These are phyloP conservation scores for Geosmithia flava DNA, from an alignment of 2,329 filamentous ascomycete genomes.

Conservation along the genomic window DNA sequence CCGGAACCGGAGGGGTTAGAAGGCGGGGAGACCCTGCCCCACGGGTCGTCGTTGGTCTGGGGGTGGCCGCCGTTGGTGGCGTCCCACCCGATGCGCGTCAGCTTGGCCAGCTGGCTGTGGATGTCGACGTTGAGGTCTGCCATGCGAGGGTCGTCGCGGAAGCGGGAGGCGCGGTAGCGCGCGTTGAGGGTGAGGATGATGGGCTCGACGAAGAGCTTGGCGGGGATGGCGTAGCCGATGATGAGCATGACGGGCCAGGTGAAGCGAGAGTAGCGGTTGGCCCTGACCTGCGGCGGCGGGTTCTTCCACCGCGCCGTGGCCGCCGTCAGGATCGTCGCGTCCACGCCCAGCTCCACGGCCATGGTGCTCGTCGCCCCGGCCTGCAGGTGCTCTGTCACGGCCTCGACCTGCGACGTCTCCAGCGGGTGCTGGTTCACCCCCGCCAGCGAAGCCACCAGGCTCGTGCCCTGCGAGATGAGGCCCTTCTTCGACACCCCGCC, in stretches of 20 bases:
- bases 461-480: neutral
- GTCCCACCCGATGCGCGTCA: neutral
- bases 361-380: neutral
- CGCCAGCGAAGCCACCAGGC: neutral
- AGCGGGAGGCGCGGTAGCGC: neutral
- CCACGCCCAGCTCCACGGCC: neutral
- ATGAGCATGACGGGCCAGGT: slow-evolving; percentile 1
- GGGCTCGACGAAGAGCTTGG: slow-evolving; percentile 1
- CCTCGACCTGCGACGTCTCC: slow-evolving; percentile 2
- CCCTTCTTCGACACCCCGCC: neutral
- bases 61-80: neutral
- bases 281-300: neutral
- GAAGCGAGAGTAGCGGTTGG: neutral
- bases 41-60: neutral
- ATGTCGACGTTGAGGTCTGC: neutral
- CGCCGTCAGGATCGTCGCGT: neutral
- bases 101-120: neutral
- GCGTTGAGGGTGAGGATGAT: neutral
- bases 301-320: neutral
- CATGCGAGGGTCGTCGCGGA: neutral
- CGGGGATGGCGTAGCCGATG: neutral
- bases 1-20: no score
- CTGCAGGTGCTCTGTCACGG: slow-evolving; percentile 1
- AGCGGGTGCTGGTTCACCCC: slow-evolving; percentile 1
- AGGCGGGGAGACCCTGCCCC: neutral